Conservation (phyloP, 805 yeast species). For the Metahyphopichia silvanorum region DNA sequence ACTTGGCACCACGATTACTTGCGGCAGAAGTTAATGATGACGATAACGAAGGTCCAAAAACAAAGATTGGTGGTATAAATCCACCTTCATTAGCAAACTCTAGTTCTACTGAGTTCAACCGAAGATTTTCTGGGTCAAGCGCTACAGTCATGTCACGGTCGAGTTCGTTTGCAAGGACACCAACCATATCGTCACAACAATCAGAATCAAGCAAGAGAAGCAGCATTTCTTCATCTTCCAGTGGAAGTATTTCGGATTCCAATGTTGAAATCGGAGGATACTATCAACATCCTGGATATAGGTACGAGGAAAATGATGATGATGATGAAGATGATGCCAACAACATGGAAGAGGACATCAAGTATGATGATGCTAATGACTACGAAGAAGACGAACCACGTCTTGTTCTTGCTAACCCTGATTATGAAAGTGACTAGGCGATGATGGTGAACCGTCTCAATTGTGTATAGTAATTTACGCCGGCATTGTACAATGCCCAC, state of each 20-base stretch:
- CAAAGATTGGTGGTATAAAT: conserved; percentile 2
- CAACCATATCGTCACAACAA: conserved; percentile 18
- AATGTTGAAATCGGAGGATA: conserved; percentile 24
- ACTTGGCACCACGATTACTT: conserved; percentile 59
- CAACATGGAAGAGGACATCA: conserved; percentile 1
- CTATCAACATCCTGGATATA: conserved; percentile 42
- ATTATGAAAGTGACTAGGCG: conserved; percentile 35
- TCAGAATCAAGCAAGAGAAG: conserved; percentile 9
- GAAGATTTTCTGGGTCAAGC: conserved; percentile 2
- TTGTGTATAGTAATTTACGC: conserved; percentile 24
- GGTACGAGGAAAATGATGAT: conserved; percentile 21
- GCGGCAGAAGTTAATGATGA: conserved; percentile 76
- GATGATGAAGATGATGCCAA: conserved; percentile 14
- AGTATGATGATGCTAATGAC: background rate
- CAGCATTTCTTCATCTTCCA: conserved; percentile 15
- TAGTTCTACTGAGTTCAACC: conserved; percentile 5
- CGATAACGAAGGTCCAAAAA: conserved; percentile 27
- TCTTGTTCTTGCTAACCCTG: conserved; percentile 60
- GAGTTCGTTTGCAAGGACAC: conserved; percentile 28
- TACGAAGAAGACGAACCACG: conserved; percentile 36
- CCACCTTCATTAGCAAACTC: too few species aligned
- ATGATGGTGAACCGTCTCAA: background rate
- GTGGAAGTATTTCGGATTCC: conserved; percentile 26
- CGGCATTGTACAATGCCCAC: too few species aligned
- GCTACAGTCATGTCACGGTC: conserved; percentile 17